These are phyloP conservation scores for Theobroma grandiflorum DNA, from an alignment of 441 rosid species.

Conservation along the genomic window DNA sequence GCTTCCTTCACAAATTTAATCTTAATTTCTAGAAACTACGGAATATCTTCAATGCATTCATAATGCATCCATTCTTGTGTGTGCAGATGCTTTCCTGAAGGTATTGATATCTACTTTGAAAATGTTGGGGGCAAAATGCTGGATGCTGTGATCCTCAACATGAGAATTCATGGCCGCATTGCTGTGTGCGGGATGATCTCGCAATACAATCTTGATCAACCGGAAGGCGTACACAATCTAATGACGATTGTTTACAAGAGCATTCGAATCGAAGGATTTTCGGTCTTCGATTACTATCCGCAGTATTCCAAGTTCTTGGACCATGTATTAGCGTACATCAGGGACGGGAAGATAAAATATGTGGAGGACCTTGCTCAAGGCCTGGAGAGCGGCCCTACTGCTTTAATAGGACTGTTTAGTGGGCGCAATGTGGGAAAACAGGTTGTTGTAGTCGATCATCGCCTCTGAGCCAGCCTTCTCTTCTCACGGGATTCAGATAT, in stretches of 20 bases:
- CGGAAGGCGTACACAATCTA: conserved; percentile 41
- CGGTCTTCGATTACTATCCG: conserved; percentile 30
- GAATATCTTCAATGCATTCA: no score
- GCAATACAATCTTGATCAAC: conserved; percentile 43
- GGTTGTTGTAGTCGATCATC: conserved; percentile 41
- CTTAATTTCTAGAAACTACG: no score
- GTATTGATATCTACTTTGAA: conserved; percentile 49
- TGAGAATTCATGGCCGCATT: conserved; percentile 40
- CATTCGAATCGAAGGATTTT: conserved; percentile 46
- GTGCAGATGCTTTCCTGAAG: conserved; percentile 39
- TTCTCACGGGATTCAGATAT: no score
- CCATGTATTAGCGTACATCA: conserved; percentile 41
- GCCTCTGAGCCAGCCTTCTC: background rate
- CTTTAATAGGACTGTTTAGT: conserved; percentile 49
- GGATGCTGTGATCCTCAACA: conserved; percentile 35
- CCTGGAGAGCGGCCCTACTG: conserved; percentile 47
- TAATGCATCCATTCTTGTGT: no score
- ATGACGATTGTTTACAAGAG: conserved; percentile 31
- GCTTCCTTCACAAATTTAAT: no score
- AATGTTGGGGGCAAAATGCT: conserved; percentile 51
- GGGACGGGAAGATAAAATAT: conserved; percentile 48
- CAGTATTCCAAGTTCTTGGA: conserved; percentile 45
- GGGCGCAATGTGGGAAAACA: conserved; percentile 54
- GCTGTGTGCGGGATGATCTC: conserved; percentile 53
- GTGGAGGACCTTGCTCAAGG: conserved; percentile 53